These are phyloP conservation scores for Salix arbutifolia DNA, from an alignment of 345 rosid genomes.

Conservation along the genomic window DNA sequence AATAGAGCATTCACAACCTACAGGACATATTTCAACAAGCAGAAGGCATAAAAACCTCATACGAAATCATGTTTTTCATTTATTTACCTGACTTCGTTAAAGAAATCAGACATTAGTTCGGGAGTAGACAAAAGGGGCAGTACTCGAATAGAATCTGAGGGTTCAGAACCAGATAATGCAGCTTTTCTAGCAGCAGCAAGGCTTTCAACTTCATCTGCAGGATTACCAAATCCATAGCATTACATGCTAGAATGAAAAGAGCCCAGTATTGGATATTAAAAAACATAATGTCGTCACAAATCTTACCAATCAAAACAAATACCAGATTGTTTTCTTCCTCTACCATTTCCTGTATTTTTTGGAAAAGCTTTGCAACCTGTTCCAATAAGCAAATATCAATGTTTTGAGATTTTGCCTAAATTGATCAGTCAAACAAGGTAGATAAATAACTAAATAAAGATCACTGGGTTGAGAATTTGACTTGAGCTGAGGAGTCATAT, in stretches of 20 bases:
- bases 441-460: neutral
- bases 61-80: neutral
- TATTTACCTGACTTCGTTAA: neutral
- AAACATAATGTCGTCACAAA: conserved; percentile 4
- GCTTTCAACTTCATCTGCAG: conserved; percentile 98
- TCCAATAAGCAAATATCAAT: neutral
- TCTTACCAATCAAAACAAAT: conserved; percentile 98
- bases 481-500: neutral
- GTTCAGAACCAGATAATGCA: conserved; percentile 96
- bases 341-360: conserved; percentile 97
- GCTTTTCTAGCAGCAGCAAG: conserved; percentile 98
- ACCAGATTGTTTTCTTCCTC: conserved; percentile 98
- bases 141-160: conserved; percentile 98
- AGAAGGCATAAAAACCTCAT: neutral
- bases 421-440: neutral
- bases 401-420: neutral
- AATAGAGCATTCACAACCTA: conserved; percentile 98
- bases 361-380: conserved; percentile 96
- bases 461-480: neutral
- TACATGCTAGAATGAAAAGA: conserved; percentile 19
- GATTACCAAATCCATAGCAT: conserved; percentile 23
- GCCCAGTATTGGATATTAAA: neutral
- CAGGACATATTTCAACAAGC: conserved; percentile 16
- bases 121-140: neutral
- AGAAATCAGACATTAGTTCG: conserved; percentile 1